These are phyloP conservation scores for Rhinocladiella mackenziei DNA, from an alignment of 2,329 filamentous ascomycete species.

Conservation along the genomic window DNA sequence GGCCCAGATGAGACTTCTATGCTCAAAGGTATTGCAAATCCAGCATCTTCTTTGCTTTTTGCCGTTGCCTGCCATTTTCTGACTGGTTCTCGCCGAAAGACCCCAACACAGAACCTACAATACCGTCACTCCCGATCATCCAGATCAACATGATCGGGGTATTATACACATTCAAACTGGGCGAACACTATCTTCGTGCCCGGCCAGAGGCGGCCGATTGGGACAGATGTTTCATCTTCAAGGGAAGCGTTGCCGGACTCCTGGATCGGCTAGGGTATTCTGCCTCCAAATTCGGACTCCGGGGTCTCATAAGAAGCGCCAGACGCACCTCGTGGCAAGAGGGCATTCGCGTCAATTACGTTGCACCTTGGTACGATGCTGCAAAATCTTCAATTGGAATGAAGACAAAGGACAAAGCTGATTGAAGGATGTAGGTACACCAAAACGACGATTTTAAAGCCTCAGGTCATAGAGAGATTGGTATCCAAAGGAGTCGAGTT, in stretches of 20 bases:
- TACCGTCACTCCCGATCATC: constrained; percentile 43
- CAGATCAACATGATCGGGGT: constrained; percentile 42
- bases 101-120: constrained; percentile 36
- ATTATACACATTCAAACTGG: constrained; percentile 46
- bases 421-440: constrained; percentile 1
- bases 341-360: constrained; percentile 46
- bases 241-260: constrained; percentile 34
- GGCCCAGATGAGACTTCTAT: constrained; percentile 39
- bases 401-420: background rate
- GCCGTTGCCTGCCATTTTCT: background rate
- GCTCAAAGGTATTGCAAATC: constrained; percentile 8
- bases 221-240: constrained; percentile 31
- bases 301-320: constrained; percentile 44
- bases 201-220: constrained; percentile 19
- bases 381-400: too few relatives aligned
- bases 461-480: constrained; percentile 37
- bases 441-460: background rate
- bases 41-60: constrained; percentile 43
- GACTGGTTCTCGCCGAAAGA: constrained; percentile 11
- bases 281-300: constrained; percentile 45
- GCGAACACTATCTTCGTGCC: constrained; percentile 45
- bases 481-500: constrained; percentile 36
- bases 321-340: constrained; percentile 40
- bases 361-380: constrained; percentile 40
- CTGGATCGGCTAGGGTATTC: constrained; percentile 33